Base-by-base conservation (phyloP, 2,329 filamentous ascomycete species). In the Dactylellina parvicollis region DNA sequence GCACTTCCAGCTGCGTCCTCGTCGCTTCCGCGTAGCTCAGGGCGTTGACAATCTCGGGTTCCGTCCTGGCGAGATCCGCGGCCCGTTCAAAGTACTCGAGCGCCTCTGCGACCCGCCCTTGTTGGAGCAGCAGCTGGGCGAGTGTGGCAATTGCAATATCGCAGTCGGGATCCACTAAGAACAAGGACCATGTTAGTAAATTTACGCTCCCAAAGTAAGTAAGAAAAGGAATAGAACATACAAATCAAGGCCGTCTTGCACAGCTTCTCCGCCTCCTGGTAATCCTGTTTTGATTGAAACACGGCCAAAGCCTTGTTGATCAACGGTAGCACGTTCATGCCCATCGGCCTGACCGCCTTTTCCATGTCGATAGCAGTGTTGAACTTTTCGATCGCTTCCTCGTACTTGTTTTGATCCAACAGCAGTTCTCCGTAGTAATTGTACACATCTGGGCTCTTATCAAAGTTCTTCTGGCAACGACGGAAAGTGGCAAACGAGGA, bases 351-450 rank as follows among this genome's bases (percentile, higher is more conserved):
- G 76, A 88, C 89, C 82, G 92, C 89, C 85, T 95, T 96, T 86
- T 99, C 95, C 90, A 98, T 94, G 80, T 98, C 93, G 76, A 98
- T 93, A n/a, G 95, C 95, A 24, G 89, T 95, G 81, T 99, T 95
- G 79, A 99, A 99, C 83, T 97, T 96, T 83, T 96, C 91, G 75
- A 99, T 92, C 24, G 95, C 95, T 81, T 99, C 94, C 70, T 91
- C 85, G 83, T 90, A 98, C 82, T 97, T 96, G 82, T 92, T 90
- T 84, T 98, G 95, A 84, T 99, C 95, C 60, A 99, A 88, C 67
- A 99, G 86, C 65, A 99, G 86, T 84, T 99, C 95, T 79, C 95
- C 95, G 79, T 96, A 98, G 87, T 99, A 99, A 86, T 99, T 99
- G 86, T 98, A 99, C 40, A 98, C 95, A 80, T 99, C 95, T 4